phyloP scores from a whole-genome alignment of 139 green algal genomes.

The Coccomyxa sp. region DNA sequence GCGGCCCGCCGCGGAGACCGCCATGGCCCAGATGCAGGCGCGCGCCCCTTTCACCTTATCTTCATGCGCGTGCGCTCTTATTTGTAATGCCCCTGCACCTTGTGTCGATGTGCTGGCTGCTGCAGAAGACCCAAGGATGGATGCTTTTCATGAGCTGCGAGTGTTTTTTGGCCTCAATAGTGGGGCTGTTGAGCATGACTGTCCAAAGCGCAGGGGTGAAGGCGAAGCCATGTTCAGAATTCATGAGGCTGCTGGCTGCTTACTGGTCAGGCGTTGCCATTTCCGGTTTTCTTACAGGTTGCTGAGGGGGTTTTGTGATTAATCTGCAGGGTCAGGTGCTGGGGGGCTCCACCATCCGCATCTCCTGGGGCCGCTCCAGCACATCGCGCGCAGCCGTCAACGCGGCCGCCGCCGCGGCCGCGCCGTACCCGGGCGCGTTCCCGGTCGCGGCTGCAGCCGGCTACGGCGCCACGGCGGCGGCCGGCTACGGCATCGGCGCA shows the following conservation, averaged over 20 bases:
- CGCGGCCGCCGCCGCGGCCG: background rate
- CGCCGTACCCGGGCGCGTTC: background rate
- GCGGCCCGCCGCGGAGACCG: constrained; percentile 57
- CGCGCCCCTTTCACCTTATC: background rate
- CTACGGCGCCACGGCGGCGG: background rate
- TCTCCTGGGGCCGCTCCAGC: constrained; percentile 63
- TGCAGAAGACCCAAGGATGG: background rate
- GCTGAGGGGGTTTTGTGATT: background rate
- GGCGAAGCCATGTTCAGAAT: background rate
- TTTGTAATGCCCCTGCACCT: background rate
- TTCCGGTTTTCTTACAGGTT: background rate
- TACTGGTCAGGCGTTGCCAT: background rate
- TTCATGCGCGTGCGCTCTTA: background rate
- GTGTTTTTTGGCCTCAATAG: no score
- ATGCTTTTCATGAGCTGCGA: background rate
- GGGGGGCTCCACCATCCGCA: constrained; percentile 50
- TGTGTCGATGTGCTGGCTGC: background rate
- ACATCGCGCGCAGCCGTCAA: constrained; percentile 20
- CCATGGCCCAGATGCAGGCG: constrained; percentile 69
- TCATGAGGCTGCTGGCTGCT: background rate
- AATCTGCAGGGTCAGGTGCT: constrained; percentile 35
- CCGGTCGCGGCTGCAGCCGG: background rate
- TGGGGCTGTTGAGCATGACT: no score
- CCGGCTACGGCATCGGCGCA: constrained; percentile 2
- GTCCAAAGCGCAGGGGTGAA: background rate